Evolutionary conservation across 2,329 filamentous ascomycete species (phyloP).

Genomic region (Aphanoascus verrucosus): DNA sequence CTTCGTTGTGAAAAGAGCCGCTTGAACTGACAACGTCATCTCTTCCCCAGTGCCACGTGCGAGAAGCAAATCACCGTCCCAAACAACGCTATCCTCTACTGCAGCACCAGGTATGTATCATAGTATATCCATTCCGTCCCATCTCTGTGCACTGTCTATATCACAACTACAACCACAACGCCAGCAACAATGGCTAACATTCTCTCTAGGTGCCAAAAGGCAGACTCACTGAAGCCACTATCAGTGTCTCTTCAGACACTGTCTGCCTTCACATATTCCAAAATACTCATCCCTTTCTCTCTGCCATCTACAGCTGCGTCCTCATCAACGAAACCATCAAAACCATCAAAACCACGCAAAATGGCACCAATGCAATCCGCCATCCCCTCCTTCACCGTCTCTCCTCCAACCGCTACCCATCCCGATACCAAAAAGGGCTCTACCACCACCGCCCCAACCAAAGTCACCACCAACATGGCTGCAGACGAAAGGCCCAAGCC

Average conservation of each 20-base stretch:
- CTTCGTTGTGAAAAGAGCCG: neutral
- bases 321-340: neutral
- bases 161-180: neutral
- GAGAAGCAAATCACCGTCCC: conserved; percentile 55
- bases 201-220: conserved; percentile 11
- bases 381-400: neutral
- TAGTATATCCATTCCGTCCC: conserved; percentile 9
- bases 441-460: neutral
- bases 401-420: neutral
- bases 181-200: neutral
- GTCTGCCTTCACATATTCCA: conserved; percentile 8
- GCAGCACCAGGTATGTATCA: conserved; percentile 52
- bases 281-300: neutral
- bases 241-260: conserved; percentile 8
- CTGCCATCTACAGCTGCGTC: neutral
- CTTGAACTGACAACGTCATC: neutral
- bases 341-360: neutral
- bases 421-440: conserved; percentile 4
- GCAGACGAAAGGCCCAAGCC: neutral
- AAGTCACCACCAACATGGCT: neutral
- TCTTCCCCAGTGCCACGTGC: conserved; percentile 46
- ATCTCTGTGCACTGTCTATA: conserved; percentile 1
- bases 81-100: conserved; percentile 51
- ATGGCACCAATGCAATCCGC: neutral
- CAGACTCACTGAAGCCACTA: conserved; percentile 13